phyloP scores from a whole-genome alignment of 192 early-diverging fungal genomes.

The Coemansia sp. region DNA sequence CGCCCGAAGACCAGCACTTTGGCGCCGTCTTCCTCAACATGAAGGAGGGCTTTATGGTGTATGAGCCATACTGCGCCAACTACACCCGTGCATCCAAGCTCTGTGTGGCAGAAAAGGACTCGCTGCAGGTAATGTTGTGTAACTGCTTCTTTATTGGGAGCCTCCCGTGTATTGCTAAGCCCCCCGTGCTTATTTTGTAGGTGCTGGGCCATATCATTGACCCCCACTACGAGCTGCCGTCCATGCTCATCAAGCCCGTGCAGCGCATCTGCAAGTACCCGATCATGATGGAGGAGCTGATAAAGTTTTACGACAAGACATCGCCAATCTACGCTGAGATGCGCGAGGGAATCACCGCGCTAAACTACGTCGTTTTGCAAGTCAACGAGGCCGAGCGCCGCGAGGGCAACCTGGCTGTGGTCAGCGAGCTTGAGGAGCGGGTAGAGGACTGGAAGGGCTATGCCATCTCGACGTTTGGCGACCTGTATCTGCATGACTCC shows the following conservation, averaged over 20 bases:
- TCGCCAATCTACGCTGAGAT: constrained; percentile 63
- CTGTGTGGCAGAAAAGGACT: constrained; percentile 61
- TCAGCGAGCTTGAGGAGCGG: constrained; percentile 73
- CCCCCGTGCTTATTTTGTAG: constrained; percentile 25
- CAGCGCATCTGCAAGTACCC: constrained; percentile 99
- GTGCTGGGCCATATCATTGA: constrained; percentile 69
- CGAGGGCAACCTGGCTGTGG: constrained; percentile 81
- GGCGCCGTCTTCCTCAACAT: constrained; percentile 82
- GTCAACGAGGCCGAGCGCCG: constrained; percentile 90
- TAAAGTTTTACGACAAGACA: constrained; percentile 61
- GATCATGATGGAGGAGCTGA: constrained; percentile 63
- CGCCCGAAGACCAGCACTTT: constrained; percentile 80
- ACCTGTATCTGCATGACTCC: constrained; percentile 80
- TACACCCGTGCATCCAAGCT: constrained; percentile 74
- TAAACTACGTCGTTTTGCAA: constrained; percentile 82
- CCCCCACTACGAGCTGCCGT: constrained; percentile 82
- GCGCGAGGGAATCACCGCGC: constrained; percentile 68
- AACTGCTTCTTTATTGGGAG: not conserved
- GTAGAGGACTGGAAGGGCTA: constrained; percentile 94
- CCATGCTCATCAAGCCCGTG: constrained; percentile 94
- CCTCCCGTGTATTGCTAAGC: not conserved
- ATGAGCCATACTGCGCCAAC: constrained; percentile 93
- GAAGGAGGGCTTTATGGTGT: constrained; percentile 78
- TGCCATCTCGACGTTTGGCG: constrained; percentile 71
- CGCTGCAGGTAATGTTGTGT: constrained; percentile 54